Conservation (phyloP, 2,329 filamentous ascomycete species). For the Sarocladium kiliense region DNA sequence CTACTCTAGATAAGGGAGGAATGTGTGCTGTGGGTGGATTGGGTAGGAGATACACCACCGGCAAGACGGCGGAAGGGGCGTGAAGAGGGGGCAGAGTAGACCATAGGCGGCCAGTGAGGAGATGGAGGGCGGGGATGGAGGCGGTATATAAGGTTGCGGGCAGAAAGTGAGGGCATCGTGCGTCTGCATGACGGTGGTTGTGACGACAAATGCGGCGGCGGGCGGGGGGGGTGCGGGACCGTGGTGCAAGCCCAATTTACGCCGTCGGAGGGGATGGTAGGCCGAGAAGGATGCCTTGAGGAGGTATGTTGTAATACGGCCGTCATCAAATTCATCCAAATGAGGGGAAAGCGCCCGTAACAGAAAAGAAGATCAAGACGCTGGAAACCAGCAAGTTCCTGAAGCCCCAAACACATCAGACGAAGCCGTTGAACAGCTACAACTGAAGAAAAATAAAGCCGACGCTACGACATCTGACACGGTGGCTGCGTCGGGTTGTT, state of each 20-base stretch:
- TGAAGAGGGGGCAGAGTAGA: not conserved
- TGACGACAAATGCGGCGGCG: constrained; percentile 1
- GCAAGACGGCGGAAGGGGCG: not conserved
- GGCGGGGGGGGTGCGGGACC: not conserved
- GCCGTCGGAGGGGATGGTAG: not conserved
- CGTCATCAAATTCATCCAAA: too few relatives aligned
- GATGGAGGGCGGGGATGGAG: not conserved
- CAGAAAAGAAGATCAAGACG: too few relatives aligned
- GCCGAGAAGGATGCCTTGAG: not conserved
- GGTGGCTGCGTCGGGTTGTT: not conserved
- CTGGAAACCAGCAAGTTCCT: not conserved
- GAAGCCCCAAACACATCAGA: too few relatives aligned
- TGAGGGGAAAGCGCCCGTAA: too few relatives aligned
- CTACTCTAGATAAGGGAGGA: not conserved
- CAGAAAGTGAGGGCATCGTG: constrained; percentile 7
- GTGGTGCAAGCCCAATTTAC: not conserved
- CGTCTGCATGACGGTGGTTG: not conserved
- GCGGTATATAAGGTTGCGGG: not conserved
- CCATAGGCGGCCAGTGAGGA: not conserved
- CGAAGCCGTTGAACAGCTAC: not conserved
- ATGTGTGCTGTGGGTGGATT: not conserved
- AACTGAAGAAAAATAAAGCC: too few relatives aligned
- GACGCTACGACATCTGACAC: not conserved
- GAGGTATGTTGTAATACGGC: not conserved
- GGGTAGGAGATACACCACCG: not conserved